These are phyloP conservation scores for Cercospora zeae-maydis DNA, from an alignment of 2,329 filamentous ascomycete genomes.

Conservation along the genomic window DNA sequence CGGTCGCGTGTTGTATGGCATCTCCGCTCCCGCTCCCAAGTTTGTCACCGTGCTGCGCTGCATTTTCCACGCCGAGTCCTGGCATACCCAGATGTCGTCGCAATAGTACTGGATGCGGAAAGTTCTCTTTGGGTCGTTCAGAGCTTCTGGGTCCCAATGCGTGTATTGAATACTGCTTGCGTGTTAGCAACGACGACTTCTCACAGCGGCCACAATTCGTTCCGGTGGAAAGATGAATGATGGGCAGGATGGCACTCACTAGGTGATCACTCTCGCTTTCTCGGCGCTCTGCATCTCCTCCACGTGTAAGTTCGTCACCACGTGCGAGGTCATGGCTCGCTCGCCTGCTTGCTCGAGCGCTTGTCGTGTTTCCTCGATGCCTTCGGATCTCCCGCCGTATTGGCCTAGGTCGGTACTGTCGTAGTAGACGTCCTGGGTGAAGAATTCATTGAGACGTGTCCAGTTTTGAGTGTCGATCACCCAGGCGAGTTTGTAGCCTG, in stretches of 20 bases:
- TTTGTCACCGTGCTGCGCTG: slow-evolving; percentile 19
- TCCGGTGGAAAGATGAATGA: neutral
- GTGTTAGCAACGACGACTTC: neutral
- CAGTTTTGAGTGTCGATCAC: slow-evolving; percentile 20
- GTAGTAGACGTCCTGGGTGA: slow-evolving; percentile 17
- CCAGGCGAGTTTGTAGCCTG: slow-evolving; percentile 18
- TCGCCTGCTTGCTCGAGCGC: slow-evolving; percentile 6
- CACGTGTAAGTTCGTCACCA: slow-evolving; percentile 18
- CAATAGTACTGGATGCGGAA: slow-evolving; percentile 20
- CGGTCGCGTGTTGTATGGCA: slow-evolving; percentile 10
- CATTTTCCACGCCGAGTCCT: slow-evolving; percentile 21
- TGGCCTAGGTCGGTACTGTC: slow-evolving; percentile 12
- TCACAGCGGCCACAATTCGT: neutral
- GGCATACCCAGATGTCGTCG: slow-evolving; percentile 23
- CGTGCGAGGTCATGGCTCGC: slow-evolving; percentile 12
- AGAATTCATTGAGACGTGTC: slow-evolving; percentile 12
- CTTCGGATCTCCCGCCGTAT: slow-evolving; percentile 16
- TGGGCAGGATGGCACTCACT: neutral
- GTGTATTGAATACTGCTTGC: slow-evolving; percentile 16
- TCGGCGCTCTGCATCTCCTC: slow-evolving; percentile 11
- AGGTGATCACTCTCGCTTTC: slow-evolving; percentile 18
- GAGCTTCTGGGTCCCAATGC: slow-evolving; percentile 15
- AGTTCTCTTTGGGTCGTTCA: slow-evolving; percentile 18
- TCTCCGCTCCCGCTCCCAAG: slow-evolving; percentile 16
- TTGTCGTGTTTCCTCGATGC: slow-evolving; percentile 9